A percentile compares a stretch with the other conserved stretches of the same genome.
Evolutionary conservation across 1,284 basidiomycete species (phyloP).

Genomic region (Cryptococcus sp.): DNA sequence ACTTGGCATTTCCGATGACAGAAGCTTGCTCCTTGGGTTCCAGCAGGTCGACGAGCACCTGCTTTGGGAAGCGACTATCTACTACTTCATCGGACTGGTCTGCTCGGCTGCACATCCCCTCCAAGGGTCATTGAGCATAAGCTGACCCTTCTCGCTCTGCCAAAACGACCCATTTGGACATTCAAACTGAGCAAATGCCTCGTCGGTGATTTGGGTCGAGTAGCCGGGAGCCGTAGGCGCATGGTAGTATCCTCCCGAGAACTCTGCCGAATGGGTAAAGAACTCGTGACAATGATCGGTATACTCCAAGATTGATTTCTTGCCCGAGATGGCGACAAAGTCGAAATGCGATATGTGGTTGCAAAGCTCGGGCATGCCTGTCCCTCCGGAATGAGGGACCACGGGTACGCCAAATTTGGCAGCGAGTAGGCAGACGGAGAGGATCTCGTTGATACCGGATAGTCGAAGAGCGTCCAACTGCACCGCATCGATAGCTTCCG

Average conservation of each 20-base stretch:
- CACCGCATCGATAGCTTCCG: constrained; percentile 83
- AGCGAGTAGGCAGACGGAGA: constrained; percentile 82
- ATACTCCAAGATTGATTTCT: constrained; percentile 44
- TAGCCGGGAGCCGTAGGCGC: constrained; percentile 18
- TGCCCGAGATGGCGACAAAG: constrained; percentile 79
- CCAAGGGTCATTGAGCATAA: constrained; percentile 21
- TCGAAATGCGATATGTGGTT: constrained; percentile 60
- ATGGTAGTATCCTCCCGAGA: constrained; percentile 14
- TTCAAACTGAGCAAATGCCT: constrained; percentile 18
- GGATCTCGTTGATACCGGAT: constrained; percentile 83
- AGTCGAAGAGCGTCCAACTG: constrained; percentile 90
- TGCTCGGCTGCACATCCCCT: constrained; percentile 20
- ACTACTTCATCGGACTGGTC: constrained; percentile 22
- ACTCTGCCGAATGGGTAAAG: constrained; percentile 16
- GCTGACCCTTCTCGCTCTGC: constrained; percentile 21
- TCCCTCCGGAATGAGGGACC: constrained; percentile 75
- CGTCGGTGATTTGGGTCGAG: constrained; percentile 18
- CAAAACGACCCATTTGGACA: constrained; percentile 19
- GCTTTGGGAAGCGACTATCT: too few relatives aligned
- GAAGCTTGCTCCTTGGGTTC: too few relatives aligned
- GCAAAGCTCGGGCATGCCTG: constrained; percentile 14
- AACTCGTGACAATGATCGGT: constrained; percentile 20
- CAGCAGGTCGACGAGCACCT: too few relatives aligned
- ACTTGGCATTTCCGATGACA: too few relatives aligned
- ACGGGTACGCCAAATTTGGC: constrained; percentile 77